Conservation (phyloP, 768 basidiomycete species). For the Auricularia sp. region DNA sequence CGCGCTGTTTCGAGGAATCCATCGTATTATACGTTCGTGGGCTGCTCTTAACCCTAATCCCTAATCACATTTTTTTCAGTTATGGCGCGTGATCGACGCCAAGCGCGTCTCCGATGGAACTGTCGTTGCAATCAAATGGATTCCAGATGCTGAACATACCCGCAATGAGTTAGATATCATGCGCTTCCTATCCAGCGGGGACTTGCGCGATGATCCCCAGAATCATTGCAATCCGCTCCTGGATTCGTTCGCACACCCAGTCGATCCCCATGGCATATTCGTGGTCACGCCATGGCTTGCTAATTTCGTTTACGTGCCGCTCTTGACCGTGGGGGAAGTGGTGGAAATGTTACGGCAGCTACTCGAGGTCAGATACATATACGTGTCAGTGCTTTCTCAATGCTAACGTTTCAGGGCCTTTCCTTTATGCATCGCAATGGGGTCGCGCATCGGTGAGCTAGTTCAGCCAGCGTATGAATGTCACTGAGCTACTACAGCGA, state of each 20-base stretch:
- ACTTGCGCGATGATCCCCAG: not conserved
- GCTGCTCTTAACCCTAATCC: no score
- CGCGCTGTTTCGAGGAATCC: not conserved
- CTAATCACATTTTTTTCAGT: not conserved
- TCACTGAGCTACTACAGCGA: not conserved
- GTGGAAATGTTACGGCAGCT: not conserved
- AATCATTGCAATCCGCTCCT: not conserved
- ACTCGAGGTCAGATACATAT: not conserved
- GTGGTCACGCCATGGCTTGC: not conserved
- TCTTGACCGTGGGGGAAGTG: not conserved
- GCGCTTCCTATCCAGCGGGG: not conserved
- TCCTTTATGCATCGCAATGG: not conserved
- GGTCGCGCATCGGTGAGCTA: not conserved
- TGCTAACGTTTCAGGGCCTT: not conserved
- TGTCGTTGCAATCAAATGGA: not conserved
- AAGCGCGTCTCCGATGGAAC: not conserved
- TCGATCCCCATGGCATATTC: not conserved
- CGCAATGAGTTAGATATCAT: not conserved
- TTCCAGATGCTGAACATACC: not conserved
- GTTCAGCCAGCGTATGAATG: not conserved
- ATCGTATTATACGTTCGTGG: not conserved
- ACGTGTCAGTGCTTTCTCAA: not conserved
- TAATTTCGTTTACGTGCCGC: not conserved
- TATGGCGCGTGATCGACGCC: not conserved
- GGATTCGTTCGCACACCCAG: not conserved